Evolutionary conservation across 179 eudicot genomes (phyloP).

Genomic region (Silene noctiflora): DNA sequence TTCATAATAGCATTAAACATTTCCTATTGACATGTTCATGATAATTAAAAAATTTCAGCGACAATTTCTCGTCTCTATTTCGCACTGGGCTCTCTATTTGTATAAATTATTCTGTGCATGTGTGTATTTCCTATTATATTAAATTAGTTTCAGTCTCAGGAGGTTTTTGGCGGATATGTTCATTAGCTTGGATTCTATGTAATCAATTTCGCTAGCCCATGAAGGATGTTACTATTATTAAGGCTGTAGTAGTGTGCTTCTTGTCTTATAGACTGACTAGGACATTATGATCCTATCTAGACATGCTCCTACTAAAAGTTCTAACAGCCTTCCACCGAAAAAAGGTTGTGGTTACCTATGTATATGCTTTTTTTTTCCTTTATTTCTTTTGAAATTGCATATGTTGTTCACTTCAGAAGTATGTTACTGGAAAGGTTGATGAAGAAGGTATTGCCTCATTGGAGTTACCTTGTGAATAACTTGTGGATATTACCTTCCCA

Average conservation of each 20-base stretch:
- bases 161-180: neutral
- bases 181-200: neutral
- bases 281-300: neutral
- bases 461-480: neutral
- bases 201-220: neutral
- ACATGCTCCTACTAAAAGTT: neutral
- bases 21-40: neutral
- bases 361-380: no score
- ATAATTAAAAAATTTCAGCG: neutral
- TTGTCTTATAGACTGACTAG: neutral
- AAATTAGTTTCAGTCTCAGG: neutral
- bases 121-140: conserved; percentile 3
- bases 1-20: neutral
- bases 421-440: neutral
- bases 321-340: neutral
- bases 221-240: neutral
- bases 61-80: neutral
- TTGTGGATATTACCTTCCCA: neutral
- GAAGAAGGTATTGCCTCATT: neutral
- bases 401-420: neutral
- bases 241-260: neutral
- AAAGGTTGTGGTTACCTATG: neutral
- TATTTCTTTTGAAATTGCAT: neutral
- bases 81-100: neutral
- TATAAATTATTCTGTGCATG: neutral